phyloP scores from a whole-genome alignment of 1,284 basidiomycete species.

The Abortiporus biennis region DNA sequence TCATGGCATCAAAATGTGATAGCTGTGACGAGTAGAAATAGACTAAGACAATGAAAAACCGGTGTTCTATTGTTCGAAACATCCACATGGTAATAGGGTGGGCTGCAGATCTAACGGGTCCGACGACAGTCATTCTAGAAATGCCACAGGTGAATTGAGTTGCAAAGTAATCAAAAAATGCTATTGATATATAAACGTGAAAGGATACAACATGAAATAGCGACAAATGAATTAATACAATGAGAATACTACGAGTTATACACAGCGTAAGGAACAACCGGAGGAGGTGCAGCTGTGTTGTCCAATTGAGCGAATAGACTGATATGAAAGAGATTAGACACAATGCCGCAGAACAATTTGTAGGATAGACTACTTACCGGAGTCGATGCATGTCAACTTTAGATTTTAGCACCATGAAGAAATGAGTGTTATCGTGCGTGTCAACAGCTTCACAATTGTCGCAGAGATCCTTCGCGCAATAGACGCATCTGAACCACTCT shows the following conservation, averaged over 20 bases:
- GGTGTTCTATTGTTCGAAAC: no score
- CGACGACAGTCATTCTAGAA: no score
- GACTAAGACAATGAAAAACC: no score
- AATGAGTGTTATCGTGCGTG: slow-evolving; percentile 74
- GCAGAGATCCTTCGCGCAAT: slow-evolving; percentile 80
- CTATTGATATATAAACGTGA: neutral
- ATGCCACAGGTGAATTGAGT: no score
- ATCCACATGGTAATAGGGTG: no score
- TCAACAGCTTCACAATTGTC: slow-evolving; percentile 72
- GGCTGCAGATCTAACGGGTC: no score
- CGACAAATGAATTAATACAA: neutral
- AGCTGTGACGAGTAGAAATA: no score
- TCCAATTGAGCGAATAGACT: slow-evolving; percentile 60
- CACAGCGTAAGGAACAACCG: slow-evolving; percentile 33
- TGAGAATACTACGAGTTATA: slow-evolving; percentile 8
- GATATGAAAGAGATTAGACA: slow-evolving; percentile 8
- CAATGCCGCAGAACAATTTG: neutral
- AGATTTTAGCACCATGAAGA: slow-evolving; percentile 80
- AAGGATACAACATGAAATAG: neutral
- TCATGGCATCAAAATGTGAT: no score
- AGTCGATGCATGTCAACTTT: slow-evolving; percentile 16
- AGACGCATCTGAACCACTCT: slow-evolving; percentile 84
- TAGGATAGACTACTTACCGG: slow-evolving; percentile 12
- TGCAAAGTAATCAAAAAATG: neutral
- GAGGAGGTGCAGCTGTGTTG: slow-evolving; percentile 42